Conservation (phyloP, 495 filamentous ascomycete species). For the Cercophora newfieldiana region DNA sequence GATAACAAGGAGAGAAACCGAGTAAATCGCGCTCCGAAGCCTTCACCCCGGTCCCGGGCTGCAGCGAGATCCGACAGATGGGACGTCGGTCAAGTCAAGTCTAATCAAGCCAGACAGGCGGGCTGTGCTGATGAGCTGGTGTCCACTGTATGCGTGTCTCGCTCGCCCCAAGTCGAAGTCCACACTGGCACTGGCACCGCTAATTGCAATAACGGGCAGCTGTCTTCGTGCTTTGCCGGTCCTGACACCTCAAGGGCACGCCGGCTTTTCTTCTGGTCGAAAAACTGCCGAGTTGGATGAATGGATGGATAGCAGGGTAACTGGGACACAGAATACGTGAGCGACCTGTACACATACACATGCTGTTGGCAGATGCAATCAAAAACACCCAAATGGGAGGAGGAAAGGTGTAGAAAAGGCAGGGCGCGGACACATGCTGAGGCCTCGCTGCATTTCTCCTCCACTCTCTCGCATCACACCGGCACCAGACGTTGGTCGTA, state of each 20-base stretch:
- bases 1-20: neutral
- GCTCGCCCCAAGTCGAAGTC: neutral
- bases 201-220: neutral
- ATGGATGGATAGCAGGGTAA: neutral
- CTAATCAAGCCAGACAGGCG: too few species aligned
- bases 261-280: neutral
- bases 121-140: neutral
- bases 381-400: neutral
- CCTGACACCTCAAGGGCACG: neutral
- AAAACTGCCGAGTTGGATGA: neutral
- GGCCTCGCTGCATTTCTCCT: neutral
- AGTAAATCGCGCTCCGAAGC: neutral
- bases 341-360: constrained; percentile 14
- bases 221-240: neutral
- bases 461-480: neutral
- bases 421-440: neutral
- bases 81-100: neutral
- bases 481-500: neutral
- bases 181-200: neutral
- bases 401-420: neutral
- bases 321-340: constrained; percentile 6
- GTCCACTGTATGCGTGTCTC: neutral
- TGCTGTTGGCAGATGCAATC: constrained; percentile 1
- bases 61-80: neutral
- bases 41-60: neutral